Evolutionary conservation across 2,329 filamentous ascomycete genomes (phyloP), one percentile per base, ranked within the genome.

Genomic region (Pestalotiopsis sp.): DNA sequence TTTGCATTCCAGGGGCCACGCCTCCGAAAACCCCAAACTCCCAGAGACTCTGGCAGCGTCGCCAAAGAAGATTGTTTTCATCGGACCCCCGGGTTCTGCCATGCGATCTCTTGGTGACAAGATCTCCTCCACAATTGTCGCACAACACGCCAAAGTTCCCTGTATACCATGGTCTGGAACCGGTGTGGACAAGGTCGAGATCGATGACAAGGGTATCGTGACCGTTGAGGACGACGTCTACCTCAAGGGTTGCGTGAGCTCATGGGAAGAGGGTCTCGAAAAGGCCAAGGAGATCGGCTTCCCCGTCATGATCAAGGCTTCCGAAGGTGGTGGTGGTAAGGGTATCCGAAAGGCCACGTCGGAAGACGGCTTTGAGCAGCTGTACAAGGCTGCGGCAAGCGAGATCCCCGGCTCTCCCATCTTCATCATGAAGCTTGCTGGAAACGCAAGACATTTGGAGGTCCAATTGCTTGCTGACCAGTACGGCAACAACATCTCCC

Each of bases 221-320:
- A 98, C 96, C 0, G 96, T 99, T 69, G 87, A 89, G 56, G 94
- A 97, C 66, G 85, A 94, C 5, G 78, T 97, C 69, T 99, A 99
- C 82, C 88, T 91, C 75, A 93, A 95, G 83, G 96, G 96, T 72
- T 99, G 96, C 81, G 96, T 97, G 62, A 89, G 89, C 78, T 94
- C 93, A 25, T 94, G 94, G 82, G 86, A 97, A 82, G 94, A 99
- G 83, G 96, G 95, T 83, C 88, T 99, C 65, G 84, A 89, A 78
- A 94, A 92, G 78, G 96, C 96, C 69, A 90, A 89, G 80, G 88
- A 93, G 78, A 99, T 99, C 80, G 96, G 96, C 74, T 99, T 99
- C 85, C 96, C 96, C 17, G 93, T 99, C 86, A 99, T 99, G 96
- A 94, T 99, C 81, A 99, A 99, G 87, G 96, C 96, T n/a, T 98